phyloP scores from a whole-genome alignment of 148 eudicot genomes.

The Vaccinium myrtillus region DNA sequence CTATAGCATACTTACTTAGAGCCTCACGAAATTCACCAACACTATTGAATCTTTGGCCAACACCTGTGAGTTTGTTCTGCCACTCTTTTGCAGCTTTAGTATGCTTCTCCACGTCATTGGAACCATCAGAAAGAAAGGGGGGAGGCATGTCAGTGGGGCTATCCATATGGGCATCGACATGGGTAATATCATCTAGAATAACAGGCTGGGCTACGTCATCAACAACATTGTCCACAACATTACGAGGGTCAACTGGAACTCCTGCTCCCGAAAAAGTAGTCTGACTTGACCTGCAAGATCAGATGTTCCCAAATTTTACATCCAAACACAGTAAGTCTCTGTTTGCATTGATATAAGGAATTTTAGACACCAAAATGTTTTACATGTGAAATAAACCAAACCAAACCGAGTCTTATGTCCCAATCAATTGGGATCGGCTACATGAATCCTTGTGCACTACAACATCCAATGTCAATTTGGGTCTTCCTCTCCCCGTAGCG shows the following conservation, averaged over 20 bases:
- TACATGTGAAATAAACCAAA: background rate
- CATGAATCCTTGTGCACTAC: too few species aligned
- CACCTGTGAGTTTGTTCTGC: slow-evolving; percentile 87
- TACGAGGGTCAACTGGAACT: slow-evolving; percentile 46
- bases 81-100: slow-evolving; percentile 74
- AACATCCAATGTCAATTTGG: too few species aligned
- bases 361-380: slow-evolving; percentile 6
- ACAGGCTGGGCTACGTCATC: slow-evolving; percentile 56
- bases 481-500: too few species aligned
- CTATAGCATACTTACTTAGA: slow-evolving; percentile 78
- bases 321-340: background rate
- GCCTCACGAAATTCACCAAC: slow-evolving; percentile 89
- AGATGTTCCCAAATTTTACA: slow-evolving; percentile 23
- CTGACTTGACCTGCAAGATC: slow-evolving; percentile 75
- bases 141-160: slow-evolving; percentile 39
- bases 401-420: too few species aligned
- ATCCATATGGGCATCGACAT: slow-evolving; percentile 40
- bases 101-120: slow-evolving; percentile 60
- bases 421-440: too few species aligned
- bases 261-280: slow-evolving; percentile 72
- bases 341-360: background rate
- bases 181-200: slow-evolving; percentile 37
- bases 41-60: slow-evolving; percentile 88
- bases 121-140: slow-evolving; percentile 29
- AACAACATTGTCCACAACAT: slow-evolving; percentile 37